Base-by-base conservation (phyloP, 495 filamentous ascomycete species). In the Alectoria sarmentosa region DNA sequence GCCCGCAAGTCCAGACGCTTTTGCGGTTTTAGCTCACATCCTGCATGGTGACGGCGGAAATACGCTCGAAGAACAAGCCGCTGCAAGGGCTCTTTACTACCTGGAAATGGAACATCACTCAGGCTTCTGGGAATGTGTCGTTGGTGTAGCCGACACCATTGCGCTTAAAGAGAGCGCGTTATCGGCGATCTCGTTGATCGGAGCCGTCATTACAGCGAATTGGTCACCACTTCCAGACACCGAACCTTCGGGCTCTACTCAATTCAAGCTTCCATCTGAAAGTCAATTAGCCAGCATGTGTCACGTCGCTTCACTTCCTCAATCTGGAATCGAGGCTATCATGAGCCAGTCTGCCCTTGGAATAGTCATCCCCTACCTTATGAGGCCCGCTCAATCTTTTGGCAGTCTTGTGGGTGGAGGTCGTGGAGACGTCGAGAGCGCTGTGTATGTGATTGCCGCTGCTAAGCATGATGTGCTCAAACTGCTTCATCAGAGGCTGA, bases 391-490 rank as follows among this genome's bases (percentile, higher is more conserved):
- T 17, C 78, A 82, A 34, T 80, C 78, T 4, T 85, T 83, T 55
- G 76, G 79, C 28, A 84, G 83, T 39, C 79, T 85, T 54, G 83
- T 85, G 0, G 82, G 83, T 19, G 84, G 84, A 32, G 80, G 80
- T 26, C 77, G 79, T 4, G 83, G 82, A 2, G 84, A 86, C 65
- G 72, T 79, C 17, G 82, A 87, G 65, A 82, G 77, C 67, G 77
- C 79, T 0, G 82, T 84, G 9, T 88, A 84, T 76, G 78, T 81
- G 65, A 75, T 88, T 49, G 85, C 83, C 7, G 79, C 76, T 28
- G 82, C 82, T 4, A 87, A 86, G 69, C 82, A 82, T 67, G 84
- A 83, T 60, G 82, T 81, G 6, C 65, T 87, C 42, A 77, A 77
- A 4, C 74, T 74, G 21, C 69, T 88, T 36, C 69, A 79, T 56